Conservation (phyloP, 805 yeast species). For the Blastobotrys americana region DNA sequence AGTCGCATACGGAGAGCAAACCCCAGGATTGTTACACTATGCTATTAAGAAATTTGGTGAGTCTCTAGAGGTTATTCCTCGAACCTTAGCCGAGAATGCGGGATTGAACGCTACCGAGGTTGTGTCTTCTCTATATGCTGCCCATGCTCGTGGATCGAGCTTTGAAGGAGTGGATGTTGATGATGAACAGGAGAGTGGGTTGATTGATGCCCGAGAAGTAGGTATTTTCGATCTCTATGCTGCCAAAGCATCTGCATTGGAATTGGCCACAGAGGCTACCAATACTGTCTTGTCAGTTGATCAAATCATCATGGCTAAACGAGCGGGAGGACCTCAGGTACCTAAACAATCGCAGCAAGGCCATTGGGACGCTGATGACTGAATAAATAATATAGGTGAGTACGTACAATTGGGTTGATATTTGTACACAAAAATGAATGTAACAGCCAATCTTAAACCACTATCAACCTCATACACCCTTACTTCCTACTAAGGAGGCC, state of each 20-base stretch:
- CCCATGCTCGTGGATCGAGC: constrained; percentile 53
- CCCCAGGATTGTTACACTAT: constrained; percentile 87
- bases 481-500: too few relatives aligned
- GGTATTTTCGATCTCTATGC: constrained; percentile 74
- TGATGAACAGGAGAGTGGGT: constrained; percentile 42
- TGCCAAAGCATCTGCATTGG: constrained; percentile 78
- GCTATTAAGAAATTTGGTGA: constrained; percentile 92
- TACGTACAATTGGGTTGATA: too few relatives aligned
- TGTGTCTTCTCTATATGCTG: constrained; percentile 82
- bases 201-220: constrained; percentile 59
- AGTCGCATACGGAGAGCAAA: constrained; percentile 80
- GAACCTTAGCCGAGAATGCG: constrained; percentile 88
- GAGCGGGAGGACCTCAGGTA: constrained; percentile 96
- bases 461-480: too few relatives aligned
- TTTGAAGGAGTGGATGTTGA: constrained; percentile 70
- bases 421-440: too few relatives aligned
- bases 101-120: constrained; percentile 88
- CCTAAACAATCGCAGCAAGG: constrained; percentile 85
- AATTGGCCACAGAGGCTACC: constrained; percentile 93
- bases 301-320: constrained; percentile 97
- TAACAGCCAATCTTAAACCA: too few relatives aligned
- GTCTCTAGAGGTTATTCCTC: constrained; percentile 91
- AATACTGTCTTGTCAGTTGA: constrained; percentile 85
- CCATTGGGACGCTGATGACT: constrained; percentile 94
- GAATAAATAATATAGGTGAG: constrained; percentile 9